Percentiles rank a stretch among this genome's conserved stretches.
Conservation (phyloP, 768 basidiomycete species). For the Mycena sanguinolenta region DNA sequence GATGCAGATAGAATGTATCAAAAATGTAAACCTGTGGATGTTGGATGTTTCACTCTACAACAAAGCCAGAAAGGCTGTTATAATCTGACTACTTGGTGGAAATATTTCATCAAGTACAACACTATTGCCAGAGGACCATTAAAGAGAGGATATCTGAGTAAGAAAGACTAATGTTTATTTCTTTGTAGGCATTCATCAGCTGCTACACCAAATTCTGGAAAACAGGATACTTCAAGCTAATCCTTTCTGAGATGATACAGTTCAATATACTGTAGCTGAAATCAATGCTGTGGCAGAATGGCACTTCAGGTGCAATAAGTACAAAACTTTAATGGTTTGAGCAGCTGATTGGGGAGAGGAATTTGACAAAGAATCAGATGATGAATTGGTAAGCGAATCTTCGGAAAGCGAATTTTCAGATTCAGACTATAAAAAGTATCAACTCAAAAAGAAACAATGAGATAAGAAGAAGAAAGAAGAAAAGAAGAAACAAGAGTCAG, state of each 20-base stretch:
- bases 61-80: neutral
- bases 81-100: slow-evolving; percentile 12
- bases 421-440: slow-evolving; percentile 2
- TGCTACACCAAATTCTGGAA: neutral
- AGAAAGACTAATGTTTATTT: slow-evolving; percentile 13
- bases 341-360: slow-evolving; percentile 16
- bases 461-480: neutral
- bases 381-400: slow-evolving; percentile 7
- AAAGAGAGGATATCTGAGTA: neutral
- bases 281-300: slow-evolving; percentile 17
- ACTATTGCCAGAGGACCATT: slow-evolving; percentile 15
- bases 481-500: neutral
- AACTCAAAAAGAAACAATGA: neutral
- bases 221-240: neutral
- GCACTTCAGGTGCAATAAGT: slow-evolving; percentile 13
- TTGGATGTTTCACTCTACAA: neutral
- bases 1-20: neutral
- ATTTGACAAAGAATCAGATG: slow-evolving; percentile 11
- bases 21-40: neutral
- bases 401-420: neutral
- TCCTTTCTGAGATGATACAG: neutral
- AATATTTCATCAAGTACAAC: slow-evolving; percentile 17
- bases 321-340: slow-evolving; percentile 13
- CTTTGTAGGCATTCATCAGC: neutral
- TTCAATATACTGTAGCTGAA: neutral